Conservation (phyloP, 768 basidiomycete genomes). For the Lactarius quietus region DNA sequence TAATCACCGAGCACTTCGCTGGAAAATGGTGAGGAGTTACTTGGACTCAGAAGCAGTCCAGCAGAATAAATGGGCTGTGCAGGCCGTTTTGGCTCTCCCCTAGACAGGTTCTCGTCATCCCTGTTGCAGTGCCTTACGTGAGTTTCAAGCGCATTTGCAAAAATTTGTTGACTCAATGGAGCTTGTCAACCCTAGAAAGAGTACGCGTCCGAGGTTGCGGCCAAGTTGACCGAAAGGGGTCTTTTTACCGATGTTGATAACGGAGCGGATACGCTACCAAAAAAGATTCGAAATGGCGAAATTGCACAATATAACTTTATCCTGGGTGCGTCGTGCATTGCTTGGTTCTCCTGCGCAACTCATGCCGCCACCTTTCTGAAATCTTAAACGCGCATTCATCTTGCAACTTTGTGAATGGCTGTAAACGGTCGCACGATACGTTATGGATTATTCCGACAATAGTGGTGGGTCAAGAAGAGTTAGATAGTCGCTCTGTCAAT, state of each 20-base stretch:
- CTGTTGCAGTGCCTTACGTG: conserved; percentile 87
- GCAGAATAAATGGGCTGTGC: background rate
- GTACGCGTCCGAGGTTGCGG: conserved; percentile 80
- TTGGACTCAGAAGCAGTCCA: background rate
- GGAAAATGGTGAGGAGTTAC: conserved; percentile 79
- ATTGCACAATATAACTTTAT: conserved; percentile 98
- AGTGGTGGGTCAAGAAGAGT: conserved; percentile 96
- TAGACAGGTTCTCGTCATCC: conserved; percentile 92
- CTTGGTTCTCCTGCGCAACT: background rate
- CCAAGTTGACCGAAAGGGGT: conserved; percentile 62
- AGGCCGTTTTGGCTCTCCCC: conserved; percentile 99
- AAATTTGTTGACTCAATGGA: background rate
- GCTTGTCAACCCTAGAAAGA: conserved; percentile 55
- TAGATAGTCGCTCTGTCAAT: conserved; percentile 84
- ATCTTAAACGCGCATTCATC: background rate
- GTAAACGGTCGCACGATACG: background rate
- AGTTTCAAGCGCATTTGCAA: conserved; percentile 34
- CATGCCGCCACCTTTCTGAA: background rate
- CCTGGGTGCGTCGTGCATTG: conserved; percentile 56
- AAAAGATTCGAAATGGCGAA: conserved; percentile 98
- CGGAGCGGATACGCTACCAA: conserved; percentile 85
- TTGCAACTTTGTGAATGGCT: background rate
- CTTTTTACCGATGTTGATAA: conserved; percentile 92
- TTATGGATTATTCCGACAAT: conserved; percentile 7
- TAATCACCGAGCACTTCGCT: conserved; percentile 94